Base-by-base conservation (phyloP, 1,139 yeast species). In the Citeromyces hawaiiensis region DNA sequence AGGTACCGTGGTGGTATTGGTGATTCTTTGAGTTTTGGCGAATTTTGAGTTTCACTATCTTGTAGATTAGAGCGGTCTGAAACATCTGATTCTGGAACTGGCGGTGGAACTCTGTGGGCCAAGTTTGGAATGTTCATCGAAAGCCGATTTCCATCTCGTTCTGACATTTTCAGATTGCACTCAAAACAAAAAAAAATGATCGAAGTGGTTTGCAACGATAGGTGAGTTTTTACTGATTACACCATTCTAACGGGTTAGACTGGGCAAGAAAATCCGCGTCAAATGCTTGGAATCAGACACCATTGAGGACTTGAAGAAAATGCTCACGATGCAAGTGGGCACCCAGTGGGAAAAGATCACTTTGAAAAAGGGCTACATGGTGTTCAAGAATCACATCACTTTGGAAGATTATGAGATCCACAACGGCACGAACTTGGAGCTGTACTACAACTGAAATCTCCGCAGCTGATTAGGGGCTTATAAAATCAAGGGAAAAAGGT, bases 401-500 rank as follows among this genome's bases (percentile, higher is more conserved):
- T 64, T 91, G 40, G 95, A 82, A 18, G 98, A 91, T 56, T 91
- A 93, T 55, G 98, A 91, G 57, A 76, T 91, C 13, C 95, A 87
- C 53, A 82, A 87, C 56, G 95, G 95, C 16, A 80, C 83, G 49
- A 85, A 80, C 55, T 62, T 91, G 48, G 98, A 91, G 57, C 61
- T 91, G 53, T 91, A 85, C 51, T 82, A 82, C 53, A 64, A 75
- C 17, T 78, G 48, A 50, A 14, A 19, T 19, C 21, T 19, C 21
- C 7, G 21, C 4, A 19, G 21, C 21, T n/a, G n/a, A n/a, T n/a
- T n/a, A n/a, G n/a, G n/a, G n/a, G n/a, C n/a, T n/a, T n/a, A n/a
- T n/a, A n/a, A n/a, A n/a, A n/a, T n/a, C n/a, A n/a, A n/a, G n/a
- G n/a, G n/a, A n/a, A n/a, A n/a, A n/a, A n/a, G n/a, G n/a, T n/a